These are phyloP conservation scores for Coniochaeta pulveracea DNA, from an alignment of 2,329 filamentous ascomycete species.

Conservation along the genomic window DNA sequence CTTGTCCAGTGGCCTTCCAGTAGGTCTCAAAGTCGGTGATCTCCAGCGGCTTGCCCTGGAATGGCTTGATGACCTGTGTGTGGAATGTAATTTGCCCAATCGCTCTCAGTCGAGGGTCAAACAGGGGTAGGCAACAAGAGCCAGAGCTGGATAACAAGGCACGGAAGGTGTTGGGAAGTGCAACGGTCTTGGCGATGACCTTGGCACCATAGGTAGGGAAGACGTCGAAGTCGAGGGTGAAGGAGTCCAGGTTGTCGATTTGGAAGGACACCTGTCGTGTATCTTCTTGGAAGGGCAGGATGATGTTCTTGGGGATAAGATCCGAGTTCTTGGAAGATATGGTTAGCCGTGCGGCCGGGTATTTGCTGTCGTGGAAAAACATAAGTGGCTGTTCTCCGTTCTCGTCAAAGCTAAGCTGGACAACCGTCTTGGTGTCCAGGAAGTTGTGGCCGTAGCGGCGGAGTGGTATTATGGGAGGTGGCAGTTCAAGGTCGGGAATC, in stretches of 20 bases:
- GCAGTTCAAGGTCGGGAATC: constrained; percentile 83
- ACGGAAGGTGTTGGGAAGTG: constrained; percentile 76
- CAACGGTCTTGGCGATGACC: constrained; percentile 91
- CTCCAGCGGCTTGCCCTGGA: constrained; percentile 81
- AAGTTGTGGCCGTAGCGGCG: constrained; percentile 97
- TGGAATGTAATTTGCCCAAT: constrained; percentile 93
- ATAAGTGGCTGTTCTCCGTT: constrained; percentile 63
- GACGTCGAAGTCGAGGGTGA: constrained; percentile 93
- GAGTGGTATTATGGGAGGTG: constrained; percentile 90
- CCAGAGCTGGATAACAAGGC: constrained; percentile 64
- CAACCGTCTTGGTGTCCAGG: constrained; percentile 91
- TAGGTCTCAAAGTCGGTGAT: constrained; percentile 98
- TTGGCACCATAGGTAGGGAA: constrained; percentile 97
- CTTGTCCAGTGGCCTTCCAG: constrained; percentile 95
- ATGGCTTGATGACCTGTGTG: constrained; percentile 93
- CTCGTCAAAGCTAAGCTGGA: constrained; percentile 83
- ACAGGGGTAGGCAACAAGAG: constrained; percentile 75
- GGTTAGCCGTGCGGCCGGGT: constrained; percentile 86
- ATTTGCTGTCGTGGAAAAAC: constrained; percentile 97
- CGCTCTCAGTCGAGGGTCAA: constrained; percentile 80
- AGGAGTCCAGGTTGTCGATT: constrained; percentile 84
- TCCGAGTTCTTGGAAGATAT: constrained; percentile 96
- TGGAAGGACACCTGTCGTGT: constrained; percentile 91
- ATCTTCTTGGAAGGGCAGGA: constrained; percentile 93
- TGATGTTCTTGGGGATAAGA: constrained; percentile 89